Evolutionary conservation across 345 rosid genomes (phyloP).

Genomic region (Conringia planisiliqua): DNA sequence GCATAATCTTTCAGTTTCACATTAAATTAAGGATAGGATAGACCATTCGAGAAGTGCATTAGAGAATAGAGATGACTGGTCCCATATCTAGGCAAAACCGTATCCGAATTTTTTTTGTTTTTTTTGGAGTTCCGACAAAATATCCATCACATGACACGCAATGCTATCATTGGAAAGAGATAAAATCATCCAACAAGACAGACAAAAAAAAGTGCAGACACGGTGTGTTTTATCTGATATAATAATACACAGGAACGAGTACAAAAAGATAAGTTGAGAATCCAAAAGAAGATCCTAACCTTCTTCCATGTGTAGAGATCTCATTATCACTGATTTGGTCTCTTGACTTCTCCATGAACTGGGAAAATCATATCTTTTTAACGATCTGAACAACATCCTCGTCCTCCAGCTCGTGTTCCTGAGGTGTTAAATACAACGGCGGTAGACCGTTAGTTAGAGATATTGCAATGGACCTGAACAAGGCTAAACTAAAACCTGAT

Average conservation of each 20-base stretch:
- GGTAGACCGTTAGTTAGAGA: not conserved
- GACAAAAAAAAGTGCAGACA: slow-evolving; percentile 1
- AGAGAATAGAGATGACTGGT: not conserved
- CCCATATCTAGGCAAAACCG: slow-evolving; percentile 5
- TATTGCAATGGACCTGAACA: not conserved
- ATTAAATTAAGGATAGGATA: not conserved
- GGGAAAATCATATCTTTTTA: slow-evolving; percentile 62
- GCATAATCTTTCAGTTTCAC: not conserved
- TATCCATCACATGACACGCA: not conserved
- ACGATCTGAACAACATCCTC: slow-evolving; percentile 98
- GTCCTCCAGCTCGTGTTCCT: slow-evolving; percentile 99
- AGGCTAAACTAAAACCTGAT: too few relatives aligned
- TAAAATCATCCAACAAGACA: not conserved
- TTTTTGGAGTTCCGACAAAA: not conserved
- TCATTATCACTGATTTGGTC: not conserved
- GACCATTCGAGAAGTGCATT: not conserved
- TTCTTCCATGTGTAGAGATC: not conserved
- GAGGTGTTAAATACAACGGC: slow-evolving; percentile 5
- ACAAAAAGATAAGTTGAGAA: slow-evolving; percentile 12
- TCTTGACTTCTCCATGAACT: slow-evolving; percentile 2
- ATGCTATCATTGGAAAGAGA: not conserved
- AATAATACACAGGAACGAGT: slow-evolving; percentile 4
- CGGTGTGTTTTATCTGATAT: slow-evolving; percentile 2
- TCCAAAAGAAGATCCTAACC: slow-evolving; percentile 6
- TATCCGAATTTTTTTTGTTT: not conserved